These are phyloP conservation scores for Hypoxylon trugodes DNA, from an alignment of 495 filamentous ascomycete species.

Conservation along the genomic window DNA sequence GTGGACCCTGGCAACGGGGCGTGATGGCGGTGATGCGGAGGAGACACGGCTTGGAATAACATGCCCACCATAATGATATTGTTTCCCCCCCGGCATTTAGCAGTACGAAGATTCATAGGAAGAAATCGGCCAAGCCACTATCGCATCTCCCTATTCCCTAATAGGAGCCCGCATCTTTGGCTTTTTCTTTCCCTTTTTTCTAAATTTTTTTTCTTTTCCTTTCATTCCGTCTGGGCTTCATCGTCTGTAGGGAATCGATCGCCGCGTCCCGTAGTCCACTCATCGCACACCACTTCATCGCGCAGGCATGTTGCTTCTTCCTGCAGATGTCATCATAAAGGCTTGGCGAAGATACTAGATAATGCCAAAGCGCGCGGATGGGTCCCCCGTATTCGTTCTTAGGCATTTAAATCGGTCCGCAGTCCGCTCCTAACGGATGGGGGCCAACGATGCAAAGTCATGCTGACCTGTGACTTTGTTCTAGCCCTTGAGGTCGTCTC, in stretches of 20 bases:
- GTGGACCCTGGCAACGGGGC: conserved; percentile 16
- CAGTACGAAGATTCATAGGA: neutral
- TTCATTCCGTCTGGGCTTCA: neutral
- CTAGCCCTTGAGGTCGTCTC: conserved; percentile 23
- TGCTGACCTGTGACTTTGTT: conserved; percentile 33
- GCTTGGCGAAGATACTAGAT: conserved; percentile 17
- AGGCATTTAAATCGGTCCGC: conserved; percentile 12
- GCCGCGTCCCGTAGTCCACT: conserved; percentile 1
- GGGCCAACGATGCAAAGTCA: conserved; percentile 26
- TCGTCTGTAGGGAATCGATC: neutral
- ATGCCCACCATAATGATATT: conserved; percentile 18
- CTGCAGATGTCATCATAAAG: conserved; percentile 17
- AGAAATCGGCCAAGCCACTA: neutral
- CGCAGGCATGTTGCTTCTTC: neutral
- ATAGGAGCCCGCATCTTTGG: no score
- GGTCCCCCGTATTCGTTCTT: conserved; percentile 21
- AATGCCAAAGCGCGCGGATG: neutral
- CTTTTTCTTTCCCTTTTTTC: neutral
- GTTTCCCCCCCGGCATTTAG: conserved; percentile 20
- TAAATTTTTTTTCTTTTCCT: conserved; percentile 1
- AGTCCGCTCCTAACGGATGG: conserved; percentile 5
- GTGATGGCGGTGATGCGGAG: conserved; percentile 6
- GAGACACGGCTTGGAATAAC: conserved; percentile 22
- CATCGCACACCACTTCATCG: conserved; percentile 13
- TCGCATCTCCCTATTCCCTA: no score